These are phyloP conservation scores for Sistotremastrum suecicum DNA, from an alignment of 768 basidiomycete species.

Conservation along the genomic window DNA sequence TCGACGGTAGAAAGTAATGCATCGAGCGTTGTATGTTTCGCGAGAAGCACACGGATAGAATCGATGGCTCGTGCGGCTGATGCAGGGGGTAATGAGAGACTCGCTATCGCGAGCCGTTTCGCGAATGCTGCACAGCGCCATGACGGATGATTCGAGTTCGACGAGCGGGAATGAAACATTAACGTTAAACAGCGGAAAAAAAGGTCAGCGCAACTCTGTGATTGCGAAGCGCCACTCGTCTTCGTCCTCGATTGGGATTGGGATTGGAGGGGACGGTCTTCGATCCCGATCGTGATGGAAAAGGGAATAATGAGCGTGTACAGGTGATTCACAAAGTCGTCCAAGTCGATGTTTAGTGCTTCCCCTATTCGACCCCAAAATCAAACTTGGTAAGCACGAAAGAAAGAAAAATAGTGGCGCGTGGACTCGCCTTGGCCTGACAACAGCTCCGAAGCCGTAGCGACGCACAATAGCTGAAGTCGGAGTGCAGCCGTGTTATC, in stretches of 20 bases:
- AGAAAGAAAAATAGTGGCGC: conserved; percentile 3
- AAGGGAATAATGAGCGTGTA: conserved; percentile 73
- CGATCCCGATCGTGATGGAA: conserved; percentile 50
- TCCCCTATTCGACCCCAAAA: conserved; percentile 43
- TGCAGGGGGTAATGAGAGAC: conserved; percentile 66
- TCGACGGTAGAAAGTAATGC: conserved; percentile 81
- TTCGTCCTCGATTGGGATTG: conserved; percentile 8
- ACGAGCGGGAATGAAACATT: conserved; percentile 62
- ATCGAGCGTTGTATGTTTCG: conserved; percentile 68
- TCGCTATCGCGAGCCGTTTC: conserved; percentile 76
- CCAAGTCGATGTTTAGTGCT: conserved; percentile 91
- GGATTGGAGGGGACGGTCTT: conserved; percentile 27
- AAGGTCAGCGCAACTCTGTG: conserved; percentile 38
- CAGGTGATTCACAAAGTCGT: conserved; percentile 73
- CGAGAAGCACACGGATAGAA: conserved; percentile 59
- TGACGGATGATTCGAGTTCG: conserved; percentile 40
- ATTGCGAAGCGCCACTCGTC: conserved; percentile 16
- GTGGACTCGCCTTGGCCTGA: conserved; percentile 74
- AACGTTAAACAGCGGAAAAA: conserved; percentile 77
- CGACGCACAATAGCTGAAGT: conserved; percentile 55
- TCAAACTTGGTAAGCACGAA: conserved; percentile 3
- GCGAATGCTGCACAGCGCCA: conserved; percentile 83
- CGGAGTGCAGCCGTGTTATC: conserved; percentile 22
- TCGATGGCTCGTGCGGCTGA: conserved; percentile 54
- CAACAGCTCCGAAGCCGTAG: conserved; percentile 94